A percentile compares a stretch with the other conserved stretches of the same genome.
Conservation (phyloP, 2,329 filamentous ascomycete genomes). For the Fulvia fulva region DNA sequence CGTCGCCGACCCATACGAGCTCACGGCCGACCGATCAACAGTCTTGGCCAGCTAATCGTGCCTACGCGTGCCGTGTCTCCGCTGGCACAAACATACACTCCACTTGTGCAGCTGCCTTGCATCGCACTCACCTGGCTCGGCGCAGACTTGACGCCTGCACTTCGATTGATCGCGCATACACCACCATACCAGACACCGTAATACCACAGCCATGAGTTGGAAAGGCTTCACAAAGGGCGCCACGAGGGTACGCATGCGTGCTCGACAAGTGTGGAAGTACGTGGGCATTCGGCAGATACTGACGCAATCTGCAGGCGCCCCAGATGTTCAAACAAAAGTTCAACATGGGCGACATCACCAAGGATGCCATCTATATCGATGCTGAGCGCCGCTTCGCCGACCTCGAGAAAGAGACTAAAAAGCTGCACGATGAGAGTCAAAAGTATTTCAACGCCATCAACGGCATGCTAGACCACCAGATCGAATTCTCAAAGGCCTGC, state of each 20-base stretch:
- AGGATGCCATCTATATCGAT: slow-evolving; percentile 91
- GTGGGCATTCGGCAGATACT: slow-evolving; percentile 9
- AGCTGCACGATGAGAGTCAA: slow-evolving; percentile 90
- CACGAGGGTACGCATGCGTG: slow-evolving; percentile 61
- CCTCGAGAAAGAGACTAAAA: slow-evolving; percentile 93
- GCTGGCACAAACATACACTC: not conserved
- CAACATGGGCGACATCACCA: slow-evolving; percentile 92
- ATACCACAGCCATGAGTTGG: slow-evolving; percentile 71
- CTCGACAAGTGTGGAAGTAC: not conserved
- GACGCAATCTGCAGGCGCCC: slow-evolving; percentile 58
- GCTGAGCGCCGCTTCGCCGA: slow-evolving; percentile 86
- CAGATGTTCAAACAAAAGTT: slow-evolving; percentile 89
- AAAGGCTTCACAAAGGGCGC: slow-evolving; percentile 92
- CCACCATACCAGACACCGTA: not conserved
- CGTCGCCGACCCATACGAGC: not conserved
- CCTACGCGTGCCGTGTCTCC: not conserved
- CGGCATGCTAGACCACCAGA: slow-evolving; percentile 94
- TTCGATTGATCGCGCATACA: not conserved
- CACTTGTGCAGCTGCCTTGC: not conserved
- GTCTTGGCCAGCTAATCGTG: not conserved
- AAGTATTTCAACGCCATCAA: slow-evolving; percentile 99
- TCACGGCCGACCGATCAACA: not conserved
- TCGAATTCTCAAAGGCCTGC: slow-evolving; percentile 95
- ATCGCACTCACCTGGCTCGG: not conserved
- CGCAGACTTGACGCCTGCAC: not conserved